phyloP scores from a whole-genome alignment of 129 eudicot species.

The Artemisia argyi region DNA sequence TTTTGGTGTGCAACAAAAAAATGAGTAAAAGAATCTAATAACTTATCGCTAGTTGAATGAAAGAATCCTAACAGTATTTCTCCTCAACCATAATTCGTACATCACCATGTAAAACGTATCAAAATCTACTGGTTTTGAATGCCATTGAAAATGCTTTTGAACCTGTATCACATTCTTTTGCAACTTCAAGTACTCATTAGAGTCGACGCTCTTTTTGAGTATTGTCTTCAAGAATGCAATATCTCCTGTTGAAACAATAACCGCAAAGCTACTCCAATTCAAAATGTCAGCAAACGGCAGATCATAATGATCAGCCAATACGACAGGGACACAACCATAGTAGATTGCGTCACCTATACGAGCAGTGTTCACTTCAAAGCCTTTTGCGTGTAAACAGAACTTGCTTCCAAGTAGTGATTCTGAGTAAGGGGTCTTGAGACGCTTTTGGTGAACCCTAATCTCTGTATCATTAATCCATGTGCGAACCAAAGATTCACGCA shows the following conservation, averaged over 20 bases:
- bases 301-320: slow-evolving; percentile 78
- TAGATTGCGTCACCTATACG: slow-evolving; percentile 80
- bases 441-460: slow-evolving; percentile 49
- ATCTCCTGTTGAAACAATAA: slow-evolving; percentile 60
- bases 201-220: slow-evolving; percentile 38
- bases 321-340: slow-evolving; percentile 78
- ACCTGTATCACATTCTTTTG: slow-evolving; percentile 67
- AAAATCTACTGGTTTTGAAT: slow-evolving; percentile 55
- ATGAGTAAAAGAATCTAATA: neutral
- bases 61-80: slow-evolving; percentile 49
- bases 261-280: slow-evolving; percentile 72
- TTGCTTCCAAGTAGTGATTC: slow-evolving; percentile 72
- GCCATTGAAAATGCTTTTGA: slow-evolving; percentile 85
- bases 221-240: slow-evolving; percentile 61
- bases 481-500: slow-evolving; percentile 48
- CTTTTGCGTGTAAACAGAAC: slow-evolving; percentile 87
- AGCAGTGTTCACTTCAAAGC: slow-evolving; percentile 92
- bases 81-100: slow-evolving; percentile 84
- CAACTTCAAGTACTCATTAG: slow-evolving; percentile 43
- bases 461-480: slow-evolving; percentile 63
- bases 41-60: slow-evolving; percentile 10
- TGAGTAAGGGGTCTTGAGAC: slow-evolving; percentile 70
- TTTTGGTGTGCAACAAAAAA: neutral
- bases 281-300: slow-evolving; percentile 78
- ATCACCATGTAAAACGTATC: slow-evolving; percentile 86